phyloP scores from a whole-genome alignment of 1,284 basidiomycete species.

The Cryptococcus sp. region DNA sequence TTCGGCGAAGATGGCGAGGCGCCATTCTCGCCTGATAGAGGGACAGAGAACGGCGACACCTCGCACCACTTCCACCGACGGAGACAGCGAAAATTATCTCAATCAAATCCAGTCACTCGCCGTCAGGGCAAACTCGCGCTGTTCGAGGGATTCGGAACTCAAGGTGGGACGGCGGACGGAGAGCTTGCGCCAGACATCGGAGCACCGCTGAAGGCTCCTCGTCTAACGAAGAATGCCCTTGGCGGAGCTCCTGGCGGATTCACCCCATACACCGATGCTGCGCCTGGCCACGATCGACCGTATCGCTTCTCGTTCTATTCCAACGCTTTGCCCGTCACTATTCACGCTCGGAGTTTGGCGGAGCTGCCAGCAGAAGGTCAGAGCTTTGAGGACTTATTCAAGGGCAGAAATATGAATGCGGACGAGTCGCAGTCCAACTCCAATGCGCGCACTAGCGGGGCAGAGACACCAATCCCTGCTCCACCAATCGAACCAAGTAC shows the following conservation, averaged over 20 bases:
- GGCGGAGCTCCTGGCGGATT: constrained; percentile 29
- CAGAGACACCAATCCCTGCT: constrained; percentile 29
- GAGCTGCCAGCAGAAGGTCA: constrained; percentile 95
- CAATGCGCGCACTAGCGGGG: constrained; percentile 15
- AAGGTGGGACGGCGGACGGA: constrained; percentile 49
- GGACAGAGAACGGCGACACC: constrained; percentile 24
- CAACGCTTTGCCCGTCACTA: constrained; percentile 86
- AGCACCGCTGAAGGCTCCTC: constrained; percentile 44
- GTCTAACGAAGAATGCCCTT: constrained; percentile 32
- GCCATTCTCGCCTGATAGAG: constrained; percentile 24
- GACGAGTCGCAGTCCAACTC: constrained; percentile 5
- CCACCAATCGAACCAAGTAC: constrained; percentile 16
- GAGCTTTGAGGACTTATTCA: constrained; percentile 87
- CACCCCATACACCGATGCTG: constrained; percentile 42
- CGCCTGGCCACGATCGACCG: constrained; percentile 77
- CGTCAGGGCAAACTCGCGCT: constrained; percentile 82
- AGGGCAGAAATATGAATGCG: constrained; percentile 30
- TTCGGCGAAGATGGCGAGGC: constrained; percentile 37
- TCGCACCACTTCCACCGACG: constrained; percentile 53
- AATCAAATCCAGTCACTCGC: constrained; percentile 65
- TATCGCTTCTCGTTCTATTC: constrained; percentile 99
- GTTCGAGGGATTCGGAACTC: constrained; percentile 68
- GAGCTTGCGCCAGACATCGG: constrained; percentile 41
- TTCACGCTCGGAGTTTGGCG: constrained; percentile 88
- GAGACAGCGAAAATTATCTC: constrained; percentile 79